Evolutionary conservation across 78 protist genomes (phyloP).

Genomic region (Chrysochromulina tobinii): DNA sequence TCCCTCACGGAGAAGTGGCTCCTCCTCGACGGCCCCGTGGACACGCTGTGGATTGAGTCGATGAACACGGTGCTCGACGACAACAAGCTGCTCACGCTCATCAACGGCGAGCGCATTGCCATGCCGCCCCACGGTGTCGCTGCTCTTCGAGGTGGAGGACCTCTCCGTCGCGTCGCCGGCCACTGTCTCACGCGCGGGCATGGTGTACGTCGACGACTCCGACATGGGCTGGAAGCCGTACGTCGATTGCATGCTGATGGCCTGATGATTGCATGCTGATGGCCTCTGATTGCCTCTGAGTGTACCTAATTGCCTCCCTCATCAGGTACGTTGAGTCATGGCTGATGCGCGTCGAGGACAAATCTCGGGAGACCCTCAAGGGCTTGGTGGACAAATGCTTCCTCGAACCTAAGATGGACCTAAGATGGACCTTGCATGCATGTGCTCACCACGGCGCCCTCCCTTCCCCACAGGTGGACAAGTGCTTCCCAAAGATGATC

Average conservation of each 20-base stretch:
- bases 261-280: background rate
- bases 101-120: constrained; percentile 84
- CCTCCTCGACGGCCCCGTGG: constrained; percentile 89
- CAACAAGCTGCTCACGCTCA: constrained; percentile 84
- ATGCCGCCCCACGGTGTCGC: constrained; percentile 68
- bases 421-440: too few species aligned
- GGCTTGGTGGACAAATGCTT: too few species aligned
- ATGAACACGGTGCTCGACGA: constrained; percentile 92
- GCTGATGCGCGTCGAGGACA: background rate
- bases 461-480: background rate
- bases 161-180: constrained; percentile 92
- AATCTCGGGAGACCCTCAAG: background rate
- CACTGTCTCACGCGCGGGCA: constrained; percentile 92
- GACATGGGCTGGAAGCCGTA: constrained; percentile 57
- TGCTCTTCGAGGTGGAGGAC: constrained; percentile 81
- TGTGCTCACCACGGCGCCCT: too few species aligned
- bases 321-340: background rate
- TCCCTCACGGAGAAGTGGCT: constrained; percentile 60
- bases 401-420: too few species aligned
- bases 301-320: too few species aligned
- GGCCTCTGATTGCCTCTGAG: too few species aligned
- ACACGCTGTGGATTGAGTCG: constrained; percentile 87
- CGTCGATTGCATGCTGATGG: constrained; percentile 27
- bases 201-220: constrained; percentile 69
- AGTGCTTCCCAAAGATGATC: constrained; percentile 39